These are phyloP conservation scores for Microbotryum lychnidis-dioicae DNA, from an alignment of 1,284 basidiomycete species.

Conservation along the genomic window DNA sequence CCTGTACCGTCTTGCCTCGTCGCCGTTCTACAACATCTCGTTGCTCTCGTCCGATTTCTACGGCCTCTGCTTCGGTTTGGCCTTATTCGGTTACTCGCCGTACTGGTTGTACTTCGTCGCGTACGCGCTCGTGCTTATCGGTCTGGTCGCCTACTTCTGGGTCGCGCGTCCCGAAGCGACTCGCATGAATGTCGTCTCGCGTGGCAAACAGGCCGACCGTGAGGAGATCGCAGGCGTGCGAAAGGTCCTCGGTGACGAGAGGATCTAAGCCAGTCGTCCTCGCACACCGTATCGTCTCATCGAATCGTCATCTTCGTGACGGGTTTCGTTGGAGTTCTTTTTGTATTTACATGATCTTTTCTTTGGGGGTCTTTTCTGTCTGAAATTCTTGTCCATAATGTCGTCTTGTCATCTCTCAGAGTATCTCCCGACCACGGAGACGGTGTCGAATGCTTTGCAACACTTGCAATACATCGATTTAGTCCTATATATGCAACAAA, in stretches of 20 bases:
- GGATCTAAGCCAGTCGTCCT: not conserved
- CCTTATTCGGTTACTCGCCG: constrained; percentile 37
- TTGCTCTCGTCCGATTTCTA: constrained; percentile 75
- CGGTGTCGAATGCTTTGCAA: too few species aligned
- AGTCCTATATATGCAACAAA: too few species aligned
- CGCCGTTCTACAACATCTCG: constrained; percentile 71
- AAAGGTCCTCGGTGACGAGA: constrained; percentile 19
- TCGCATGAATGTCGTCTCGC: constrained; percentile 22
- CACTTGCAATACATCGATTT: too few species aligned
- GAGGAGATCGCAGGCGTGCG: constrained; percentile 19
- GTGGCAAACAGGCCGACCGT: constrained; percentile 23
- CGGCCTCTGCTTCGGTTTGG: constrained; percentile 66
- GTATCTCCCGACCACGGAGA: too few species aligned
- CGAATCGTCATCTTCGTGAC: too few species aligned
- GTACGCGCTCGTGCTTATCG: constrained; percentile 27
- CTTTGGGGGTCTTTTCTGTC: too few species aligned
- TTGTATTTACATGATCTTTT: too few species aligned
- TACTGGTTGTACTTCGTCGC: constrained; percentile 26
- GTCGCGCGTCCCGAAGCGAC: constrained; percentile 24
- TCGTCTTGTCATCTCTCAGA: too few species aligned
- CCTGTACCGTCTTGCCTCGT: constrained; percentile 70
- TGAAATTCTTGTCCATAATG: too few species aligned
- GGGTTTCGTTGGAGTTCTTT: too few species aligned
- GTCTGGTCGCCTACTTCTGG: constrained; percentile 27
- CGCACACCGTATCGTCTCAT: too few species aligned